Evolutionary conservation across 352 stramenopile species (phyloP).

Genomic region (Phytopythium oedochilum): DNA sequence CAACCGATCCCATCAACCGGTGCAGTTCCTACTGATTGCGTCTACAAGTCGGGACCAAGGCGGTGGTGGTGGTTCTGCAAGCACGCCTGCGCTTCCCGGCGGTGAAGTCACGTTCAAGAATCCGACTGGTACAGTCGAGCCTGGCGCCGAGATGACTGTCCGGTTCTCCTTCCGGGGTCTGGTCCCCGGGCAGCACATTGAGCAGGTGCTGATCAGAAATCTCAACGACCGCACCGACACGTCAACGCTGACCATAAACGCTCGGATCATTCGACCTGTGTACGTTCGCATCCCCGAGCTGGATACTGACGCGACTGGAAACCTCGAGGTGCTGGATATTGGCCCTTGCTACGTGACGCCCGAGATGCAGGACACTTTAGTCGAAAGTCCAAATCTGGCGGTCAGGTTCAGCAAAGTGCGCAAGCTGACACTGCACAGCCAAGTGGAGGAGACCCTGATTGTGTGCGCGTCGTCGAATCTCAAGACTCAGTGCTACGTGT

Average conservation of each 20-base stretch:
- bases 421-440: constrained; percentile 77
- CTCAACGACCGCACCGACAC: constrained; percentile 80
- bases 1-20: constrained; percentile 58
- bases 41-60: constrained; percentile 30
- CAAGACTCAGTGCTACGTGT: constrained; percentile 89
- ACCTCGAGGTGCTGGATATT: constrained; percentile 69
- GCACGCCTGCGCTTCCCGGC: constrained; percentile 17
- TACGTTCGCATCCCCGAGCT: constrained; percentile 84
- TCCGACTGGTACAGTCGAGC: constrained; percentile 63
- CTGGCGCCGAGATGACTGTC: constrained; percentile 37
- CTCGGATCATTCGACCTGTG: constrained; percentile 71
- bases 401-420: constrained; percentile 86
- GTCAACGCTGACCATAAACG: constrained; percentile 51
- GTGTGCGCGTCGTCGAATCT: constrained; percentile 83
- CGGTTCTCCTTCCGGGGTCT: constrained; percentile 68
- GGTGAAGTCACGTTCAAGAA: constrained; percentile 74
- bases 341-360: constrained; percentile 81
- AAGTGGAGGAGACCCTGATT: constrained; percentile 70
- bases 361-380: constrained; percentile 76
- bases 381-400: constrained; percentile 67
- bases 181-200: constrained; percentile 62
- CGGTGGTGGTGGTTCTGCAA: constrained; percentile 12
- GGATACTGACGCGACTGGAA: constrained; percentile 69
- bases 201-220: constrained; percentile 81
- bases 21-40: constrained; percentile 73